These are phyloP conservation scores for Alternaria sp. DNA, from an alignment of 2,329 filamentous ascomycete species.

Conservation along the genomic window DNA sequence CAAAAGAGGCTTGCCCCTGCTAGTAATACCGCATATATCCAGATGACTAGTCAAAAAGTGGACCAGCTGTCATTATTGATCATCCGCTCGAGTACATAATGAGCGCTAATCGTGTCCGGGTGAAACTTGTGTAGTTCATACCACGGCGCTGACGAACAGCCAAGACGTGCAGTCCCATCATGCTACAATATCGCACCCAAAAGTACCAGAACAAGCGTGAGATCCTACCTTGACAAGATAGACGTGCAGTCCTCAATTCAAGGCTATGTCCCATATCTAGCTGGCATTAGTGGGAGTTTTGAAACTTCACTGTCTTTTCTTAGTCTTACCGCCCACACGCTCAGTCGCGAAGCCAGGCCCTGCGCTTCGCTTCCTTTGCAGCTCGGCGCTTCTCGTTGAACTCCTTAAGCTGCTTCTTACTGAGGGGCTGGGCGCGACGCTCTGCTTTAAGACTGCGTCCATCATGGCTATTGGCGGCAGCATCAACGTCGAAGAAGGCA, in stretches of 20 bases:
- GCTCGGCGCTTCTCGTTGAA: slow-evolving; percentile 90
- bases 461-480: slow-evolving; percentile 88
- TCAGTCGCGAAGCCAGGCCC: slow-evolving; percentile 90
- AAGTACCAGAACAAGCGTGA: slow-evolving; percentile 14
- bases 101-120: not conserved
- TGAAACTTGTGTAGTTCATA: not conserved
- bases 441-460: slow-evolving; percentile 92
- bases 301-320: slow-evolving; percentile 24
- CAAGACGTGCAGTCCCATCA: not conserved
- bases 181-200: slow-evolving; percentile 9
- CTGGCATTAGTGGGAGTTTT: slow-evolving; percentile 43
- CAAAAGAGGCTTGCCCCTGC: slow-evolving; percentile 6
- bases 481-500: slow-evolving; percentile 94
- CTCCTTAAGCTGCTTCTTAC: slow-evolving; percentile 84
- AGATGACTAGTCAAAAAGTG: slow-evolving; percentile 16
- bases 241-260: slow-evolving; percentile 9
- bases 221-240: slow-evolving; percentile 32
- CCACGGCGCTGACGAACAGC: slow-evolving; percentile 8
- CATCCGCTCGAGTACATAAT: slow-evolving; percentile 11
- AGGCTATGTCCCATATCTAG: slow-evolving; percentile 22
- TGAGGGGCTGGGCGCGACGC: slow-evolving; percentile 82
- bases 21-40: slow-evolving; percentile 7
- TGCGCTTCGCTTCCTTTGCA: slow-evolving; percentile 91
- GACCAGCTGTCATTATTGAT: slow-evolving; percentile 3
- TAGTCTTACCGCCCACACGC: slow-evolving; percentile 42